phyloP scores from a whole-genome alignment of 208 protist species.

The Phytomonas sp. region DNA sequence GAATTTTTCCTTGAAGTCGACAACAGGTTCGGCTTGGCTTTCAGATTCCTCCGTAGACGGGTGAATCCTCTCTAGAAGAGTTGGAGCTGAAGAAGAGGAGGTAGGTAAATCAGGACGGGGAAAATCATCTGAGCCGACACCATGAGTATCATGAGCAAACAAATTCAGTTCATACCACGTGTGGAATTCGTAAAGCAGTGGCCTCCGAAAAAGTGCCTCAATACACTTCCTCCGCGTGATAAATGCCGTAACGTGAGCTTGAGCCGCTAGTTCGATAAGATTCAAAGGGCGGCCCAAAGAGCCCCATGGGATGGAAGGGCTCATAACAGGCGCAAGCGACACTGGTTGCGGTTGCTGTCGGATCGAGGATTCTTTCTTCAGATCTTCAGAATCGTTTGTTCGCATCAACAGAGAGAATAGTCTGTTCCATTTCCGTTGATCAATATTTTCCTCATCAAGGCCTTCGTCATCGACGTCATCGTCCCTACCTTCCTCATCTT shows the following conservation, averaged over 20 bases:
- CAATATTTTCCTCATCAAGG: constrained; percentile 2
- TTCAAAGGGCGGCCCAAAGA: neutral
- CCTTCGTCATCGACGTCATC: neutral
- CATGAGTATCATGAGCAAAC: neutral
- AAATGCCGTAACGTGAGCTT: neutral
- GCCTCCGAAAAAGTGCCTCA: neutral
- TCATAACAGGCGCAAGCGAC: neutral
- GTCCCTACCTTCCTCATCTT: neutral
- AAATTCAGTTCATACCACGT: neutral
- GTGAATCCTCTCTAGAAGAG: neutral
- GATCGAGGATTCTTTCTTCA: neutral
- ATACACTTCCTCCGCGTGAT: neutral
- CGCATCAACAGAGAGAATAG: constrained; percentile 1
- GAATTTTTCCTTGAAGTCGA: neutral
- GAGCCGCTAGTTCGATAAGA: neutral
- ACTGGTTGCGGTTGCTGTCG: neutral
- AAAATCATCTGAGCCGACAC: neutral
- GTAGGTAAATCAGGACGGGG: neutral
- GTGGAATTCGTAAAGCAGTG: neutral
- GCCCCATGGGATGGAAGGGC: neutral
- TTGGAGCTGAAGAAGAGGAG: neutral
- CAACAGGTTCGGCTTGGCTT: neutral
- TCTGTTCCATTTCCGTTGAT: constrained; percentile 3
- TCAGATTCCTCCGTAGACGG: neutral
- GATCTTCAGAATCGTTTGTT: constrained; percentile 1